Evolutionary conservation across 2,329 filamentous ascomycete species (phyloP), one percentile per base, ranked within the genome.

Genomic region (Ophiocordyceps camponoti-rufipedis): DNA sequence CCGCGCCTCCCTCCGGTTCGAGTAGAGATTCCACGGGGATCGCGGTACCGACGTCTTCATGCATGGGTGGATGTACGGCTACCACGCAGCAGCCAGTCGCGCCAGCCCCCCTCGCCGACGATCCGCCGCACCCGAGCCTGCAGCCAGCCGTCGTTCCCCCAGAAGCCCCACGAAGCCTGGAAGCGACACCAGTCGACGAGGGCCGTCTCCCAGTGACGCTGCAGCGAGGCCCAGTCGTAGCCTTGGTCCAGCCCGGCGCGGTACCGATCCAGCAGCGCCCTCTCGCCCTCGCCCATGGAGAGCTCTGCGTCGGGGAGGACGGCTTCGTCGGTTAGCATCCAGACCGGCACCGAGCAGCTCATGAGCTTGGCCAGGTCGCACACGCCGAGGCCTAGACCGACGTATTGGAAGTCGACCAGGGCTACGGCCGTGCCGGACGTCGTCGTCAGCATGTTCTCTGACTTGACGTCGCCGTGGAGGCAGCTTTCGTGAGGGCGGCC

Each of bases 401-500:
- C 69, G 51, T 83, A 83, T 51, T 83, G 79, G 46, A 83, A 83
- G 54, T 83, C 80, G 52, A 77, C 82, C 50, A 83, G 78, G 0
- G 74, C 77, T 2, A 78, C 75, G 4, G 61, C 48, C 2, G 70
- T 58, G 1, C 72, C 75, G 0, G 55, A 50, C 0, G 53, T 47
- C 0, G 63, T 75, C 0, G 73, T 74, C 53, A 81, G 81, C 7
- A 82, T 65, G 48, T 83, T 83, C 51, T 82, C 78, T 0, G 74
- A 78, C 56, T 83, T 83, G 44, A 82, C 77, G 47, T 83, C 79
- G 8, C 79, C 79, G 52, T 83, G 79, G 8, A 83, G 73, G 14
- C 75, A 66, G 0, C 77, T 78, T 50, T 80, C 67, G 1, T 66
- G 46, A 13, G 66, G 56, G 8, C 65, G 14, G 33, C 33, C 66